Percentiles rank a stretch among this genome's conserved stretches.
These are phyloP conservation scores for Termitomyces sp. DNA, from an alignment of 768 basidiomycete species.

Conservation along the genomic window DNA sequence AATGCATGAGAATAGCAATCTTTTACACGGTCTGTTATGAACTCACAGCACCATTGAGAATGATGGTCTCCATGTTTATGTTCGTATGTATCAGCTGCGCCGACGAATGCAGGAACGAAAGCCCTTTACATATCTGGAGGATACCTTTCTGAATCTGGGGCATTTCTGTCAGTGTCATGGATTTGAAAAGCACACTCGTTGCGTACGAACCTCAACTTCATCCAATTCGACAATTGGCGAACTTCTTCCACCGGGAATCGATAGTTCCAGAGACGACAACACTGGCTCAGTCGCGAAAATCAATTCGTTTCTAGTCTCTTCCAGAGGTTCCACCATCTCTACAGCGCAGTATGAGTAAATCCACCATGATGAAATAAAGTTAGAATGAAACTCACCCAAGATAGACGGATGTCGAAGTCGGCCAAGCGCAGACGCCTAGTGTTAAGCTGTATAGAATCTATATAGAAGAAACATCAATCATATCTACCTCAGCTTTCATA, in stretches of 20 bases:
- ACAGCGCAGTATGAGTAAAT: constrained; percentile 12
- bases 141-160: constrained; percentile 85
- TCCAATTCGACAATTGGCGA: constrained; percentile 77
- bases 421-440: constrained; percentile 77
- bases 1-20: not conserved
- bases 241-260: constrained; percentile 61
- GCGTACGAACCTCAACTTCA: constrained; percentile 82
- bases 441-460: constrained; percentile 3
- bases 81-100: constrained; percentile 93
- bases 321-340: constrained; percentile 98
- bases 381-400: constrained; percentile 52
- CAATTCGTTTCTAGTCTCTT: constrained; percentile 86
- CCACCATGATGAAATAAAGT: not conserved
- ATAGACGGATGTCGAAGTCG: constrained; percentile 91
- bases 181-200: constrained; percentile 31
- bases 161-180: not conserved
- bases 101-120: constrained; percentile 87
- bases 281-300: constrained; percentile 93
- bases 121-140: constrained; percentile 86
- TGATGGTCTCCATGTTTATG: constrained; percentile 78
- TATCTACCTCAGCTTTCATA: constrained; percentile 82
- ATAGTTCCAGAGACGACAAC: constrained; percentile 74
- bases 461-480: constrained; percentile 6
- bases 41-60: constrained; percentile 85
- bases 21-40: not conserved